phyloP scores from a whole-genome alignment of 2,329 filamentous ascomycete species.

The Nemania serpens region DNA sequence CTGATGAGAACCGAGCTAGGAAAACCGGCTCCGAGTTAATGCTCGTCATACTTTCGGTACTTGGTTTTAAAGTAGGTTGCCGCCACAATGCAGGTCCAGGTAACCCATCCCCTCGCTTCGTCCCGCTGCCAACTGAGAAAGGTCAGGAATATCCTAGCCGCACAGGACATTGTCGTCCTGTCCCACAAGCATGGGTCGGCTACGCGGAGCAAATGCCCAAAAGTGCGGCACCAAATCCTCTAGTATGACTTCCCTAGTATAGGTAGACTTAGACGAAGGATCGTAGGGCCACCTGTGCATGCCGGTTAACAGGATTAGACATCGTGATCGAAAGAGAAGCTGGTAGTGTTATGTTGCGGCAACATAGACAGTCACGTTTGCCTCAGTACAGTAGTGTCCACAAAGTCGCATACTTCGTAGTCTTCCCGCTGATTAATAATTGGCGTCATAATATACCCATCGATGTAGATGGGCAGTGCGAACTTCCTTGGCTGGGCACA shows the following conservation, averaged over 20 bases:
- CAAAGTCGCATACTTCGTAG: not conserved
- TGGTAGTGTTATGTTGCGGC: not conserved
- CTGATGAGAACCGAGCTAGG: constrained; percentile 1
- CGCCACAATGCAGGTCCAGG: constrained; percentile 32
- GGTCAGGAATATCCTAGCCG: not conserved
- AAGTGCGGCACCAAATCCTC: not conserved
- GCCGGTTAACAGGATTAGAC: not conserved
- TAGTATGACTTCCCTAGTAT: too few relatives aligned
- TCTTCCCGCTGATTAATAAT: not conserved
- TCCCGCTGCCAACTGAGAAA: constrained; percentile 9
- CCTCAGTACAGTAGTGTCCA: not conserved
- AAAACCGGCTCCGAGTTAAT: constrained; percentile 12
- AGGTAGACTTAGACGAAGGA: not conserved
- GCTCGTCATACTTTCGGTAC: constrained; percentile 24
- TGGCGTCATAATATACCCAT: constrained; percentile 1
- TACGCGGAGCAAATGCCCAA: constrained; percentile 9
- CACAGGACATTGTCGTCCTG: constrained; percentile 9
- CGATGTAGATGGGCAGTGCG: not conserved
- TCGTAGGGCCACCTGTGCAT: not conserved
- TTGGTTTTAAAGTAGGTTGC: constrained; percentile 18
- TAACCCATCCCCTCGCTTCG: constrained; percentile 15
- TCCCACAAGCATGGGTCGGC: constrained; percentile 10
- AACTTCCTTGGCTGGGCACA: constrained; percentile 2
- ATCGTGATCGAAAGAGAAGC: not conserved
- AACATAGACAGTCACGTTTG: not conserved